Percentiles rank a stretch among this genome's conserved stretches.
Evolutionary conservation across 140 eudicot genomes (phyloP).

Genomic region (Anethum foeniculum): DNA sequence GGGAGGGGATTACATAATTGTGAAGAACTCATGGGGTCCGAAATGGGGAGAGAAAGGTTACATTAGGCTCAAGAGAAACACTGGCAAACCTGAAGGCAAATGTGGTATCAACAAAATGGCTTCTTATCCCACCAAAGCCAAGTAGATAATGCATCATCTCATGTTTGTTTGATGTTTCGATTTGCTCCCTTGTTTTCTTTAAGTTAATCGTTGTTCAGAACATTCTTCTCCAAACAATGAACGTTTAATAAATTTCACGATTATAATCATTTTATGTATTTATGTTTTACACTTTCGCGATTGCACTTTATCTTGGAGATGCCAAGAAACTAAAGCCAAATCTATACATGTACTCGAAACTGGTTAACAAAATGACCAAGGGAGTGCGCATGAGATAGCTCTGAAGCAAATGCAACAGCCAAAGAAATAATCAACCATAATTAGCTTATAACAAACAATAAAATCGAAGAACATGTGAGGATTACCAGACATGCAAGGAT

Average conservation of each 20-base stretch:
- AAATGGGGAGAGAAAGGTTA: constrained; percentile 96
- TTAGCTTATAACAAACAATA: no score
- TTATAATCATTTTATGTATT: neutral
- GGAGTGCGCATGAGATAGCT: neutral
- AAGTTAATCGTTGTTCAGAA: neutral
- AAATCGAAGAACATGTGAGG: no score
- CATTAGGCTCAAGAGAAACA: constrained; percentile 83
- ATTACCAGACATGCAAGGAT: neutral
- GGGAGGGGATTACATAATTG: constrained; percentile 65
- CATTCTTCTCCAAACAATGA: neutral
- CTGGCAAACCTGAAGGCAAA: constrained; percentile 60
- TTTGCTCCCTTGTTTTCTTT: neutral
- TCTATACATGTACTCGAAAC: neutral
- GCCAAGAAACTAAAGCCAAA: neutral
- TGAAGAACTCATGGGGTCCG: constrained; percentile 93
- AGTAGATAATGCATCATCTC: constrained; percentile 9
- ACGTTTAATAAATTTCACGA: neutral
- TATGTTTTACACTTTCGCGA: no score
- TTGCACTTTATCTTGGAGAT: no score
- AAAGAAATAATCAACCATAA: no score
- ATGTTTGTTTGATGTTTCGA: neutral
- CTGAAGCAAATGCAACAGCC: neutral
- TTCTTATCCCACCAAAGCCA: constrained; percentile 71
- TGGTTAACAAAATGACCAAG: neutral
- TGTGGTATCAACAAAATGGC: constrained; percentile 91